Evolutionary conservation across 768 basidiomycete genomes (phyloP).

Genomic region (Gymnopilus junonius): DNA sequence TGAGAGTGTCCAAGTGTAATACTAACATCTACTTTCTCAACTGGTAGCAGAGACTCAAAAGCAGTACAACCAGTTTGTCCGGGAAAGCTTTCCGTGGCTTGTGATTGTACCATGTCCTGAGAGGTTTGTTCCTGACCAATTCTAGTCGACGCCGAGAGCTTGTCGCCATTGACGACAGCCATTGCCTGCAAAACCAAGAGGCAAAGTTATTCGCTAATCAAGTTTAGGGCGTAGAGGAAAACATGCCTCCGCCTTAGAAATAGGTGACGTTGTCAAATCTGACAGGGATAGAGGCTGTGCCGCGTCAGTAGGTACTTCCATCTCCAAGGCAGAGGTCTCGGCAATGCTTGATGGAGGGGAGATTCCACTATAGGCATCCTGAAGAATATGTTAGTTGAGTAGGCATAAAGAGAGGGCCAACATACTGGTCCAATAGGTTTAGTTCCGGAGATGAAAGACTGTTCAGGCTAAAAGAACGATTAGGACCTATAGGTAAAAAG

Average conservation of each 20-base stretch:
- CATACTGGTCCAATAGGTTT: neutral
- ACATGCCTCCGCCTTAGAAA: conserved; percentile 4
- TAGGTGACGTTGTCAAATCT: neutral
- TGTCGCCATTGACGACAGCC: neutral
- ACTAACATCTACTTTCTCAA: conserved; percentile 60
- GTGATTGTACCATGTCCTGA: neutral
- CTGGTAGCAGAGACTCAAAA: conserved; percentile 22
- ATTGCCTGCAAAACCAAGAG: neutral
- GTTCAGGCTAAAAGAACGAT: conserved; percentile 6
- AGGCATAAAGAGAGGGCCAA: neutral
- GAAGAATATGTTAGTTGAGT: neutral
- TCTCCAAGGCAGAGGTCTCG: neutral
- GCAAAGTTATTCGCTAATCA: neutral
- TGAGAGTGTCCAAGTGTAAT: neutral
- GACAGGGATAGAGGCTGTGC: neutral
- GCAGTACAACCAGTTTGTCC: conserved; percentile 18
- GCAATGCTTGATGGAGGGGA: conserved; percentile 5
- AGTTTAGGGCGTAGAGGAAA: neutral
- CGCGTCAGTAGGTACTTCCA: conserved; percentile 1
- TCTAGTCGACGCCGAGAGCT: conserved; percentile 9
- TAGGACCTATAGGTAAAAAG: neutral
- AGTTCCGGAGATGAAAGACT: neutral
- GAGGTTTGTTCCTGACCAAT: neutral
- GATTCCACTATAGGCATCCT: neutral
- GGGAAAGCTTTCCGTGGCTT: neutral